Base-by-base conservation (phyloP, 108 stramenopile species). In the Pseudonitzschia delicatissima region DNA sequence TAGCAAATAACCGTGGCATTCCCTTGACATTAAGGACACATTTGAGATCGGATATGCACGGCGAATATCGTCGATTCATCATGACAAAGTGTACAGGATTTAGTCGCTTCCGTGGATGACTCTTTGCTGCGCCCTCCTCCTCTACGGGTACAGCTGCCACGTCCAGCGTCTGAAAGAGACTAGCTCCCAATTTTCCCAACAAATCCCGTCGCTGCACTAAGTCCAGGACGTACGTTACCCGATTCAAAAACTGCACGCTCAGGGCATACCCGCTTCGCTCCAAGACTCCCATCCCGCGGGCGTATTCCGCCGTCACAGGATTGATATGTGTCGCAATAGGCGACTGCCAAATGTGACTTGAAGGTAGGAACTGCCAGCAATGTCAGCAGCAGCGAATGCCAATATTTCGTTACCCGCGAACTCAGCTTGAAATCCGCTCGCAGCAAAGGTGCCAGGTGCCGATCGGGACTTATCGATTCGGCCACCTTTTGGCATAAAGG, bases 11-110 rank as follows among this genome's bases (percentile, higher is more conserved):
- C 42, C 87, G 77, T 37, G 95, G 76, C 77, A 95, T 93, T 20
- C 95, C 97, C 45, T 81, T 74, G 23, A 97, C 92, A 70, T 93
- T 95, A 31, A 97, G 73, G 6, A 96, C 95, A 69, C 94, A 96
- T 55, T 95, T 95, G 25, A 97, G 76, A 78, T 97, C 97, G 28
- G 85, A 85, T 11, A 96, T 83, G 62, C 94, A 90, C 11, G 93
- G 91, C 17, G 79, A 85, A 66, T 97, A 97, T 37, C 97, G 74
- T 27, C 95, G 80, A 70, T 95, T 86, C 17, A 78, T 68, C 45
- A 97, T 44, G 12, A 93, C 87, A 58, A 76, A 76, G 48, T 93
- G 90, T 50, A 73, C 77, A 23, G 89, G 83, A 72, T 91, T 64
- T 1, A 93, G 78, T 26, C 78, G 72, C 6, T 74, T 68, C 48